A percentile compares a stretch with the other conserved stretches of the same genome.
phyloP scores from a whole-genome alignment of 345 rosid genomes.

The Boechera retrofracta region DNA sequence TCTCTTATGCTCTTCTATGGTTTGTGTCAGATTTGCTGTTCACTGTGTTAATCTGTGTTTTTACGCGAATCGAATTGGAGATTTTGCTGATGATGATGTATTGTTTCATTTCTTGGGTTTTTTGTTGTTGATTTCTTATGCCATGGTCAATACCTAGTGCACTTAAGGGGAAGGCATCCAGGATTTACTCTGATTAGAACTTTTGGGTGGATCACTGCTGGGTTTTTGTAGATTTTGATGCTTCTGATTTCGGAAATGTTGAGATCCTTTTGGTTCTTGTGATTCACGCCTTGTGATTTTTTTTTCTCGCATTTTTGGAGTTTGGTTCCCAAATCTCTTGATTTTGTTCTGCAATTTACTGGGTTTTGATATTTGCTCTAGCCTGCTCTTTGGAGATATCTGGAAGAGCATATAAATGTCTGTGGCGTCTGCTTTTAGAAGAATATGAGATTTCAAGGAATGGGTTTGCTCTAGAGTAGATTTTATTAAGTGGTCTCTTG shows the following conservation, averaged over 20 bases:
- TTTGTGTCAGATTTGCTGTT: background rate
- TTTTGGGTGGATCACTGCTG: background rate
- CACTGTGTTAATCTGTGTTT: background rate
- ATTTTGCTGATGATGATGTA: background rate
- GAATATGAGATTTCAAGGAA: background rate
- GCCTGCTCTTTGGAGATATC: background rate
- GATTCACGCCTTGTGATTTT: background rate
- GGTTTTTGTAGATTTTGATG: background rate
- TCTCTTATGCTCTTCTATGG: background rate
- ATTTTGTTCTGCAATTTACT: too few relatives aligned
- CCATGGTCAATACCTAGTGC: background rate
- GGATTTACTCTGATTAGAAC: background rate
- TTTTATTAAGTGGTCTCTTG: background rate
- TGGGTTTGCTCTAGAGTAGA: background rate
- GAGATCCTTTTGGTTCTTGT: background rate
- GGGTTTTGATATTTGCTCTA: too few relatives aligned
- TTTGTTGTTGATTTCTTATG: background rate
- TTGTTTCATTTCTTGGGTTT: constrained; percentile 1
- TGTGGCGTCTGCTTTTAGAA: background rate
- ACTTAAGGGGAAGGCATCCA: background rate
- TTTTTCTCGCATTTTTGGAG: background rate
- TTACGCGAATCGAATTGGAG: background rate
- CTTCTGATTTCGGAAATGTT: background rate
- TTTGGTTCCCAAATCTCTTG: background rate
- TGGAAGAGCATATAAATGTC: background rate